These are phyloP conservation scores for Picea engelmannii DNA, from an alignment of 83 land plant species.

Conservation along the genomic window DNA sequence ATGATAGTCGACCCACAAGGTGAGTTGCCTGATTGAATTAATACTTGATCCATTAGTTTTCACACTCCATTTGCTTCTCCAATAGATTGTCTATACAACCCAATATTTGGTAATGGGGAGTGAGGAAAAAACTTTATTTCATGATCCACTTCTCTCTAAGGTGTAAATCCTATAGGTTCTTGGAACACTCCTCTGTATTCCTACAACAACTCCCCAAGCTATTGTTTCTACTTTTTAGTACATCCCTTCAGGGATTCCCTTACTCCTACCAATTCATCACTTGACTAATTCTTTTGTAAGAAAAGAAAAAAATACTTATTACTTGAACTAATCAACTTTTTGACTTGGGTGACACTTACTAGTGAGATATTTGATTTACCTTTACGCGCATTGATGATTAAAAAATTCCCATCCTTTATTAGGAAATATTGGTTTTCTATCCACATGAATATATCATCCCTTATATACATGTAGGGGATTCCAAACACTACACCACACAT, in stretches of 20 bases:
- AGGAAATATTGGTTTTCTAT: neutral
- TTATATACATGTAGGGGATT: neutral
- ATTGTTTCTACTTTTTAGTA: too few species aligned
- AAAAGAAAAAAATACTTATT: too few species aligned
- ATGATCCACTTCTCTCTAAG: neutral
- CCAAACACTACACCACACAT: neutral
- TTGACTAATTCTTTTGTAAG: too few species aligned
- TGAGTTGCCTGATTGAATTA: neutral
- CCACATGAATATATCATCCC: neutral
- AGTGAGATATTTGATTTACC: too few species aligned
- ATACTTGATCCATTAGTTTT: neutral
- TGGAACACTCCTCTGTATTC: neutral
- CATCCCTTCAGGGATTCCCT: too few species aligned
- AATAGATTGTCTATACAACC: neutral
- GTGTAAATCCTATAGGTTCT: neutral
- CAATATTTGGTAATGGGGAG: neutral
- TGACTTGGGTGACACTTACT: too few species aligned
- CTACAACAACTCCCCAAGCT: too few species aligned
- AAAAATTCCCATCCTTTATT: neutral
- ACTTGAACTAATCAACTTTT: too few species aligned
- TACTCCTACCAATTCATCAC: too few species aligned
- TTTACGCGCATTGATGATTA: too few species aligned
- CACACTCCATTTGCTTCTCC: neutral
- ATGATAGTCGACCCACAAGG: too few species aligned
- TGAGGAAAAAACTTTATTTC: neutral